These are phyloP conservation scores for Sporothrix globosa DNA, from an alignment of 2,329 filamentous ascomycete species.

Conservation along the genomic window DNA sequence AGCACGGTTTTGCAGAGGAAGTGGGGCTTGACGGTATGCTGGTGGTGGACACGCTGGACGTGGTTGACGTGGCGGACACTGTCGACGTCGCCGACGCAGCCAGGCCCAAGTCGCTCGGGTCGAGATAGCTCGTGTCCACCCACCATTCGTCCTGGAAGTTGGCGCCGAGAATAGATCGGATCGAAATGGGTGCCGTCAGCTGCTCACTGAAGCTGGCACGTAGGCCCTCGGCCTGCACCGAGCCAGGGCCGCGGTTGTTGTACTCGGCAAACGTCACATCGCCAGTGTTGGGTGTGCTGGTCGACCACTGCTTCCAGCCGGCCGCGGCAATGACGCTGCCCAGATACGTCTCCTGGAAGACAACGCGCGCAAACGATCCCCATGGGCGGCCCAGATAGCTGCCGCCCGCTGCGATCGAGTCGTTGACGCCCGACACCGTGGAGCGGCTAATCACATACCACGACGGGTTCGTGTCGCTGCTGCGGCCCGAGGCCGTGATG, in stretches of 20 bases:
- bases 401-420: background rate
- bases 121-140: constrained; percentile 13
- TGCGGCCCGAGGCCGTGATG: background rate
- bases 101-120: background rate
- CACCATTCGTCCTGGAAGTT: constrained; percentile 14
- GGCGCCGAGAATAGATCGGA: background rate
- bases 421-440: background rate
- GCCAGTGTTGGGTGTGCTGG: background rate
- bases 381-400: constrained; percentile 1
- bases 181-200: background rate
- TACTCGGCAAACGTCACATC: constrained; percentile 6
- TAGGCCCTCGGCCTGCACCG: background rate
- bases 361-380: background rate
- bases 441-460: background rate
- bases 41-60: background rate
- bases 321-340: background rate
- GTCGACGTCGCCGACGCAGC: background rate
- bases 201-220: background rate
- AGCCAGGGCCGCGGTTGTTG: constrained; percentile 1
- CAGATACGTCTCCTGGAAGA: constrained; percentile 4
- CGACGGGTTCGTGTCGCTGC: background rate
- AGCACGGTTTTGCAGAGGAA: background rate
- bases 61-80: background rate
- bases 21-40: background rate
- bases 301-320: constrained; percentile 2